A percentile compares a stretch with the other conserved stretches of the same genome.
Evolutionary conservation across 1,139 yeast genomes (phyloP).

Genomic region (Candida tetrigidarum): DNA sequence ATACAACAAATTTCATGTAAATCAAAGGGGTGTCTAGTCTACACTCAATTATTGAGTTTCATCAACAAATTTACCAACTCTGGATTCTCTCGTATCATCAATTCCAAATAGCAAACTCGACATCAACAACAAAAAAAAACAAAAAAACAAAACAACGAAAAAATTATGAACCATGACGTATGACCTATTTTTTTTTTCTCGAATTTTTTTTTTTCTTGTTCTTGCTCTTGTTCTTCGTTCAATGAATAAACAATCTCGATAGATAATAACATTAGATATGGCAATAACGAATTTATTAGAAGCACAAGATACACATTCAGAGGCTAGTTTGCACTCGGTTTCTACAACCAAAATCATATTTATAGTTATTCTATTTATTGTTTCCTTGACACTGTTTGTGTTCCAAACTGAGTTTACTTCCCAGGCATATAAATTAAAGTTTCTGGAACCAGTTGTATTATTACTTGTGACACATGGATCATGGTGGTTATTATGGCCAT

Average conservation of each 20-base stretch:
- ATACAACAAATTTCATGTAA: neutral
- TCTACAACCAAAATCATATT: conserved; percentile 49
- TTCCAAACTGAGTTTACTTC: conserved; percentile 82
- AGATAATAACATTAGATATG: too few relatives aligned
- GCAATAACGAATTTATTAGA: conserved; percentile 22
- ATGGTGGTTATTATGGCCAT: conserved; percentile 79
- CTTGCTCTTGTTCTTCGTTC: too few relatives aligned
- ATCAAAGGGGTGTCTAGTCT: too few relatives aligned
- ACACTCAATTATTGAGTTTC: neutral
- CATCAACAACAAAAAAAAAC: neutral
- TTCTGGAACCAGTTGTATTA: conserved; percentile 71
- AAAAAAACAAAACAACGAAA: too few relatives aligned
- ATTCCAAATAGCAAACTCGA: neutral
- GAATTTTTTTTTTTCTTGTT: too few relatives aligned
- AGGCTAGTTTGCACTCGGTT: conserved; percentile 13
- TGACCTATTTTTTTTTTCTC: neutral
- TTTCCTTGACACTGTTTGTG: conserved; percentile 70
- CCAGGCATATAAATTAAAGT: conserved; percentile 62
- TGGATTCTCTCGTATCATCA: neutral
- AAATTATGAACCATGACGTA: conserved; percentile 3
- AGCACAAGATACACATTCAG: conserved; percentile 13
- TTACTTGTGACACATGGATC: conserved; percentile 77
- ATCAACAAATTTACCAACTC: neutral
- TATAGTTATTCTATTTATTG: conserved; percentile 59
- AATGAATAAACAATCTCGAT: neutral